Conservation (phyloP, 306 rosid genomes). For the Senna siamea region DNA sequence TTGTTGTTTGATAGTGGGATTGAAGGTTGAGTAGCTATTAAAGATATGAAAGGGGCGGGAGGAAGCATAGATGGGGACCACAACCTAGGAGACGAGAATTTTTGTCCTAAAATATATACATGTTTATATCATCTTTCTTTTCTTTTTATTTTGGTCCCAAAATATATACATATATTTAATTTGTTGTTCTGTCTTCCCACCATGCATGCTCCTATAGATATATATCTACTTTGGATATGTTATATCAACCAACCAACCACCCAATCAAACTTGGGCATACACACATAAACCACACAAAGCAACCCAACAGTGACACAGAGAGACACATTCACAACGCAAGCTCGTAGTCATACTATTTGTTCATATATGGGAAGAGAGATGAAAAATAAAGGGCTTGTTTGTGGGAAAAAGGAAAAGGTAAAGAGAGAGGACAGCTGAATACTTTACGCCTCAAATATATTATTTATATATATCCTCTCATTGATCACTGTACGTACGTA, state of each 20-base stretch:
- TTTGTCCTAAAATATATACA: conserved; percentile 45
- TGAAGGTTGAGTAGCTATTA: conserved; percentile 29
- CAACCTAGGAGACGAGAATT: conserved; percentile 42
- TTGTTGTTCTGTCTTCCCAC: no score
- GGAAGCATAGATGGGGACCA: conserved; percentile 49
- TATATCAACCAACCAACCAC: conserved; percentile 37
- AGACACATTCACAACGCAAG: conserved; percentile 20
- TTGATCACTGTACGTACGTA: background rate
- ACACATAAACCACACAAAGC: conserved; percentile 62
- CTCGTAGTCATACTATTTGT: background rate
- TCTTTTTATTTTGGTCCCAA: background rate
- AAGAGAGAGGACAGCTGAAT: conserved; percentile 55
- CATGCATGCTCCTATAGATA: conserved; percentile 35
- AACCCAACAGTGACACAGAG: no score
- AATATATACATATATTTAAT: background rate
- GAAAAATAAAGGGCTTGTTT: conserved; percentile 8
- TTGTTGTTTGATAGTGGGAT: conserved; percentile 43
- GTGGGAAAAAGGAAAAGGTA: conserved; percentile 34
- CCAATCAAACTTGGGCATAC: conserved; percentile 45
- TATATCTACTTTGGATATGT: no score
- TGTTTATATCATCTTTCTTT: no score
- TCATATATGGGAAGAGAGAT: background rate
- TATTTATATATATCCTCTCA: background rate
- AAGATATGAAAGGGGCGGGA: conserved; percentile 36
- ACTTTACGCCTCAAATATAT: conserved; percentile 54